These are phyloP conservation scores for Verbena officinalis DNA, from an alignment of 257 asterid species.

Conservation along the genomic window DNA sequence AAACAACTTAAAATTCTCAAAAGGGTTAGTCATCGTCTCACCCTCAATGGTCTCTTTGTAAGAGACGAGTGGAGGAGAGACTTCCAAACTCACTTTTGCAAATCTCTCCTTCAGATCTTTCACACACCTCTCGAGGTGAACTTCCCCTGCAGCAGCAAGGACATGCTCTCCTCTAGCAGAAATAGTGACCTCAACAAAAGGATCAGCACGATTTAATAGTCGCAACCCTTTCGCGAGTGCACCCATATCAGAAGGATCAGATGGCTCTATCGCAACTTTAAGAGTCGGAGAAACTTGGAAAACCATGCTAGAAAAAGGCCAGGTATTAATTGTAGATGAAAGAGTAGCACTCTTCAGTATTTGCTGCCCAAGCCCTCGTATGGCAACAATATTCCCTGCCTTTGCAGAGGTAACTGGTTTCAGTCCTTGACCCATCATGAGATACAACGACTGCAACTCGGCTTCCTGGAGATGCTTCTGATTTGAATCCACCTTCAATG, in stretches of 20 bases:
- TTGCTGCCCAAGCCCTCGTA: constrained; percentile 90
- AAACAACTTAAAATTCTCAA: constrained; percentile 65
- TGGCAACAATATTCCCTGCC: constrained; percentile 87
- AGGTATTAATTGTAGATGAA: constrained; percentile 70
- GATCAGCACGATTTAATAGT: constrained; percentile 91
- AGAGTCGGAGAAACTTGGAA: constrained; percentile 93
- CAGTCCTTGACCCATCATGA: constrained; percentile 96
- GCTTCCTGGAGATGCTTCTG: constrained; percentile 91
- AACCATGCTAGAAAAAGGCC: constrained; percentile 97
- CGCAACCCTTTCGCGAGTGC: constrained; percentile 79
- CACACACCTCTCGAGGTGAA: constrained; percentile 92
- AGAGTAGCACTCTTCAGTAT: constrained; percentile 94
- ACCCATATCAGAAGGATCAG: constrained; percentile 91
- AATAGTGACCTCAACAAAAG: constrained; percentile 88
- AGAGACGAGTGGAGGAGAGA: constrained; percentile 91
- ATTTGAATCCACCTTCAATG: constrained; percentile 60
- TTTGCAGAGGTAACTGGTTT: constrained; percentile 73
- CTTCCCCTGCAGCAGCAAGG: constrained; percentile 99
- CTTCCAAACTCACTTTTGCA: constrained; percentile 81
- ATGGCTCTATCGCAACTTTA: constrained; percentile 94
- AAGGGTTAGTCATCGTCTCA: constrained; percentile 48
- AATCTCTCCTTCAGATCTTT: constrained; percentile 89
- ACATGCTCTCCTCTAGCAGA: constrained; percentile 93
- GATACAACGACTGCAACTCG: constrained; percentile 71
- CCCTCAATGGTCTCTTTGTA: constrained; percentile 89